Evolutionary conservation across 208 protist genomes (phyloP).

Genomic region (Leishmania tarentolae): DNA sequence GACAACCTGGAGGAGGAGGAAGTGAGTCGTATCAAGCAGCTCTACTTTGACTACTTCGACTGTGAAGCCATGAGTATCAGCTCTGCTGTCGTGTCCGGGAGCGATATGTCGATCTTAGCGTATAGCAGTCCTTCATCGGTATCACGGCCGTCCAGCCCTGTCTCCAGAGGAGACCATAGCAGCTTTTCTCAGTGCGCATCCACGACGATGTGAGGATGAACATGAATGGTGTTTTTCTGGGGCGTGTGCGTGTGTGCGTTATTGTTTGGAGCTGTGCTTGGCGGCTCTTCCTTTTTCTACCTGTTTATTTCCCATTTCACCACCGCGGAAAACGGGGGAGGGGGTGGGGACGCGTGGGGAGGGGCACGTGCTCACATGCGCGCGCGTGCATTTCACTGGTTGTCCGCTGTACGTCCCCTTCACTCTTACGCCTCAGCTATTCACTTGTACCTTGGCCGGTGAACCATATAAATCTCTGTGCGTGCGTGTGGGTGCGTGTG

Average conservation of each 20-base stretch:
- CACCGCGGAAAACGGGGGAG: neutral
- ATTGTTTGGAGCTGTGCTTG: neutral
- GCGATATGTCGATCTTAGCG: slow-evolving; percentile 19
- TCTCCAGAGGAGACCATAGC: slow-evolving; percentile 12
- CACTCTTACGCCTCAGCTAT: neutral
- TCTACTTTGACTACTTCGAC: slow-evolving; percentile 92
- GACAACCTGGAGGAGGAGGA: slow-evolving; percentile 70
- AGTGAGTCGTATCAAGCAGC: slow-evolving; percentile 71
- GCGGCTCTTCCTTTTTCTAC: neutral
- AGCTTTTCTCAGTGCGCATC: slow-evolving; percentile 31
- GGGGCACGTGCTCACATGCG: neutral
- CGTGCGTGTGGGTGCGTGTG: neutral
- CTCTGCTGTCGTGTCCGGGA: slow-evolving; percentile 11
- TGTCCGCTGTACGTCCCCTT: neutral
- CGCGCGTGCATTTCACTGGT: neutral
- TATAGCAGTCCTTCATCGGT: neutral
- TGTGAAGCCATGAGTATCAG: slow-evolving; percentile 67
- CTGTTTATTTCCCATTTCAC: neutral
- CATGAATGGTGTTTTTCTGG: neutral
- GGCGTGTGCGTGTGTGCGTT: neutral
- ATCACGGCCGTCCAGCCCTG: slow-evolving; percentile 15
- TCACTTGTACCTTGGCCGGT: neutral
- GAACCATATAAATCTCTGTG: neutral
- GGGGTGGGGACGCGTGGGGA: too few species aligned
- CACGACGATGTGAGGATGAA: slow-evolving; percentile 23